Conservation (phyloP, 2,329 filamentous ascomycete genomes). For the Penicillium sp. region DNA sequence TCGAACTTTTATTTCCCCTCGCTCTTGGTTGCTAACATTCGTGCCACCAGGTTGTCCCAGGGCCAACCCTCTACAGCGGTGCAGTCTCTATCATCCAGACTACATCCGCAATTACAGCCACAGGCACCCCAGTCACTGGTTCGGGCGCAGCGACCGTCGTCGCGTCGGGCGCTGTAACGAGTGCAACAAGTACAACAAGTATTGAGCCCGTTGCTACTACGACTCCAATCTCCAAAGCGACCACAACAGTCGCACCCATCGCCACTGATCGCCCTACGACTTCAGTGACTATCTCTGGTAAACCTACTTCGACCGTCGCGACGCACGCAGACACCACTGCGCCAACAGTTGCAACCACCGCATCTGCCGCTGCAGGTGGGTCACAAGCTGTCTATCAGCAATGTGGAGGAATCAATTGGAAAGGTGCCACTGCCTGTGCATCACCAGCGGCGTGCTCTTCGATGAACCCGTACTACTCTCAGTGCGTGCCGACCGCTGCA, state of each 20-base stretch:
- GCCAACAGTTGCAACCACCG: neutral
- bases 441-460: slow-evolving; percentile 17
- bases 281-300: neutral
- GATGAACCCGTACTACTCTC: slow-evolving; percentile 17
- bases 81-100: slow-evolving; percentile 19
- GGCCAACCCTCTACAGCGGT: slow-evolving; percentile 39
- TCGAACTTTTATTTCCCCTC: slow-evolving; percentile 16
- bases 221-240: neutral
- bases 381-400: slow-evolving; percentile 21
- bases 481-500: slow-evolving; percentile 17
- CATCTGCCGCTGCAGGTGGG: neutral
- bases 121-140: slow-evolving; percentile 17
- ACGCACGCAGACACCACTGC: neutral
- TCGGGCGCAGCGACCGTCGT: neutral
- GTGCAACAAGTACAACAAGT: neutral
- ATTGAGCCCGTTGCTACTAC: neutral
- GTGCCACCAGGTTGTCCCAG: slow-evolving; percentile 42
- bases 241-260: neutral
- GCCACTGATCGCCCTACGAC: neutral
- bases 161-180: neutral
- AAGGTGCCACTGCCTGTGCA: slow-evolving; percentile 16
- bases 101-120: slow-evolving; percentile 18
- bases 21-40: slow-evolving; percentile 32
- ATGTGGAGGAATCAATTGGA: slow-evolving; percentile 19
- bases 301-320: neutral